Evolutionary conservation across 768 basidiomycete genomes (phyloP), one percentile per base, ranked within the genome.

Genomic region (Lactarius evosmus): DNA sequence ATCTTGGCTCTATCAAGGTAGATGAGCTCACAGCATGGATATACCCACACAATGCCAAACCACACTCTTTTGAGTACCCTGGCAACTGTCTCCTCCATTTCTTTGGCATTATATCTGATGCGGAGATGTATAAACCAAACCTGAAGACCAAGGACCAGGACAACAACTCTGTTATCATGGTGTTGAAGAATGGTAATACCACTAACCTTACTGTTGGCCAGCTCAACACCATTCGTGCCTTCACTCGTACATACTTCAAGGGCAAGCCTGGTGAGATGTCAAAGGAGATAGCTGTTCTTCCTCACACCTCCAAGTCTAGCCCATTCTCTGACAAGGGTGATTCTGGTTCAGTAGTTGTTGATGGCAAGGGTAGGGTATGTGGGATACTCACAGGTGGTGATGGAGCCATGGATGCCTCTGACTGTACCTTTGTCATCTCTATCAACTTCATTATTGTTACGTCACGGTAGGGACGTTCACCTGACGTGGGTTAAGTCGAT

Each of bases 321-420:
- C 14, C 49, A 4, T 69, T 70, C 57, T 70, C 69, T n/a, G n/a
- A n/a, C 25, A 36, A 25, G n/a, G 40, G 34, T 44, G 69, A 70
- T 46, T 70, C 55, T n/a, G 75, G 74, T 17, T 25, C 66, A 29
- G 53, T 61, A 46, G 41, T 69, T 49, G 41, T 64, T 50, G 68
- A 72, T 58, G 60, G 69, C 40, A 30, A 22, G 75, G 75, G 11
- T 70, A 70, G 29, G 67, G 72, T 51, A n/a, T 66, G 68, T 25
- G 73, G 70, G 12, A 36, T 75, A 27, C 70, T 76, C 66, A 73
- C 65, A 34, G 73, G 74, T n/a, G n/a, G n/a, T n/a, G n/a, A n/a
- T 50, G 71, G 69, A 27, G 54, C 41, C 49, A 50, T 4, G 0
- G 49, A 50, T 1, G 8, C 7, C 2, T 50, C 9, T 25, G 49